phyloP scores from a whole-genome alignment of 2,329 filamentous ascomycete genomes.

The Calonectria pseudoreteaudii region DNA sequence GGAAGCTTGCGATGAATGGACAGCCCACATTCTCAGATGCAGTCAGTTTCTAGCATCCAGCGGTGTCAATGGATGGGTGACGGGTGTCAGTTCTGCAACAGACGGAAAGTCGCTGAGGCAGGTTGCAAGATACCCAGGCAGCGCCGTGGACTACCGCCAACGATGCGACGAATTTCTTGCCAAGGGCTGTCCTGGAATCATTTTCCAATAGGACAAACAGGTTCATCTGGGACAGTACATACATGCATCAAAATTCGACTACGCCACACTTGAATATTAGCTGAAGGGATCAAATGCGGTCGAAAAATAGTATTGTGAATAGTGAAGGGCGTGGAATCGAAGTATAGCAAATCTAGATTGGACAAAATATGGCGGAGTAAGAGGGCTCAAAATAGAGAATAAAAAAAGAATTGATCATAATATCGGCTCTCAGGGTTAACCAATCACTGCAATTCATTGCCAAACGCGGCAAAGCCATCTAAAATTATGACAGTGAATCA shows the following conservation, averaged over 20 bases:
- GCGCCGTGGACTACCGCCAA: conserved; percentile 26
- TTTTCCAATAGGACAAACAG: neutral
- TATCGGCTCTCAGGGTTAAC: neutral
- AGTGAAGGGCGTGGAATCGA: neutral
- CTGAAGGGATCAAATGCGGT: neutral
- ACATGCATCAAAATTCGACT: neutral
- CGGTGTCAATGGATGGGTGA: conserved; percentile 63
- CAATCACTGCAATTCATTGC: neutral
- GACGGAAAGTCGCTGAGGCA: conserved; percentile 58
- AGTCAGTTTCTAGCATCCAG: conserved; percentile 53
- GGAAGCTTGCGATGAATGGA: conserved; percentile 34
- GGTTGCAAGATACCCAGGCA: conserved; percentile 43
- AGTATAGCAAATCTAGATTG: neutral
- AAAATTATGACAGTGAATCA: no score
- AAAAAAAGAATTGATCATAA: neutral
- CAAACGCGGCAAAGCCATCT: no score
- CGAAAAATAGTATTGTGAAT: neutral
- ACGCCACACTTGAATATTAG: neutral
- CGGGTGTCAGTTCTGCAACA: conserved; percentile 64
- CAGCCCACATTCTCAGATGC: conserved; percentile 58
- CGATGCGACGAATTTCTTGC: conserved; percentile 23
- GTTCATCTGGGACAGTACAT: no score
- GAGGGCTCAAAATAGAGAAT: neutral
- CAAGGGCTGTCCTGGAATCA: neutral
- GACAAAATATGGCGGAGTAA: neutral